Base-by-base conservation (phyloP, 2,329 filamentous ascomycete genomes). In the Ophiostoma angusticollis region DNA sequence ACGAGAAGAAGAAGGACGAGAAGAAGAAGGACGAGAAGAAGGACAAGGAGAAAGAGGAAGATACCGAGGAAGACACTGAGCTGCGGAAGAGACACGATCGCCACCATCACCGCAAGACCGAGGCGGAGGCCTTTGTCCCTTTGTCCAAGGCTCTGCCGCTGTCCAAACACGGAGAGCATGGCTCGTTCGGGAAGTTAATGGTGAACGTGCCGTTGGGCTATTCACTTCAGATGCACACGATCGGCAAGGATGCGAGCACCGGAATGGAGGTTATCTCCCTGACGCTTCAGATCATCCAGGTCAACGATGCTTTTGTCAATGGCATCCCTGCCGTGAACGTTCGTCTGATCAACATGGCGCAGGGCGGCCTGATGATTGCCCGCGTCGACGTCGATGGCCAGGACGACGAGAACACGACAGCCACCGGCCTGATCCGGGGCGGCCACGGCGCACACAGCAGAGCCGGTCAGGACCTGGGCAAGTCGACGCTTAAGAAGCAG, bases 321-420 rank as follows among this genome's bases (percentile, higher is more conserved):
- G 64, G 59, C 18, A 61, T 78, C 18, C 67, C 71, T 27, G 59
- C 60, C 21, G 63, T 84, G 41, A 67, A 70, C 32, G 61, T 83
- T 32, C 71, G 70, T 48, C 60, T 84, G 14, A 62, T 84, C 54
- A 71, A 77, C 61, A 72, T 70, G 1, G 62, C 65, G 4, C 58
- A 58, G 13, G 67, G 67, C 39, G 67, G 70, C 35, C 60, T 81
- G 27, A 56, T 72, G 54, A 72, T 82, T 46, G 64, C 60, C 31
- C 58, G 59, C 30, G 57, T 73, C 29, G 56, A 64, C 36, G 7
- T 61, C 33, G 56, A 55, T 46, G 52, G 58, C 8, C 9, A 9
- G 16, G 30, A 27, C 9, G 16, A 34, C 19, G 11, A 28, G 6
- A 17, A 19, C 4, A 45, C 24, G 39, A 13, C 8, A 13, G 23